These are phyloP conservation scores for Suillus subluteus DNA, from an alignment of 768 basidiomycete genomes.

Conservation along the genomic window DNA sequence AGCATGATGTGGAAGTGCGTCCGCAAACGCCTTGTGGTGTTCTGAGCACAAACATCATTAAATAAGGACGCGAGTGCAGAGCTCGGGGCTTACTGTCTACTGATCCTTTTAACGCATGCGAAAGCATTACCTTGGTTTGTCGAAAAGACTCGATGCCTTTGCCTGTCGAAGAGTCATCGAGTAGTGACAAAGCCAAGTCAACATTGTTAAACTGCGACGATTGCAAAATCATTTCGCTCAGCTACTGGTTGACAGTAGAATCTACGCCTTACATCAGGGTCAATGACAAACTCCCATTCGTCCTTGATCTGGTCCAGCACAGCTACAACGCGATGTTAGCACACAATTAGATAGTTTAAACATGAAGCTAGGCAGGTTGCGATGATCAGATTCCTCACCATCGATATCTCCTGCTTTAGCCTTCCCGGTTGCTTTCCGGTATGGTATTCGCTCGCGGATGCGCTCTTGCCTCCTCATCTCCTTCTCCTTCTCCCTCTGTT, in stretches of 20 bases:
- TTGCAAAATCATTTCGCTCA: slow-evolving; percentile 15
- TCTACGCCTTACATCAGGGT: slow-evolving; percentile 65
- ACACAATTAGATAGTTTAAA: neutral
- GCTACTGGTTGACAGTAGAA: slow-evolving; percentile 3
- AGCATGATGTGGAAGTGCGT: slow-evolving; percentile 91
- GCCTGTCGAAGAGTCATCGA: slow-evolving; percentile 74
- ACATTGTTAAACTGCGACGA: slow-evolving; percentile 84
- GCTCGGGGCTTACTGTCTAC: slow-evolving; percentile 70
- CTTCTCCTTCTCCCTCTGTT: slow-evolving; percentile 61
- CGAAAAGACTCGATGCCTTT: slow-evolving; percentile 81
- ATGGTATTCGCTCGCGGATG: slow-evolving; percentile 69
- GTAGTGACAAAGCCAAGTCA: slow-evolving; percentile 86
- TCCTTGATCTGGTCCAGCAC: slow-evolving; percentile 85
- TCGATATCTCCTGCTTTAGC: slow-evolving; percentile 83
- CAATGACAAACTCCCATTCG: slow-evolving; percentile 88
- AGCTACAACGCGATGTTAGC: slow-evolving; percentile 45
- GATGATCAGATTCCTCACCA: slow-evolving; percentile 48
- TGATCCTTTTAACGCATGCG: slow-evolving; percentile 81
- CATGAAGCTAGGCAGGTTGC: neutral
- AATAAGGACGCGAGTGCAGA: slow-evolving; percentile 8
- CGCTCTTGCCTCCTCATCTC: slow-evolving; percentile 70
- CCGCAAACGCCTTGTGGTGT: slow-evolving; percentile 93
- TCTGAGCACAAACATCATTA: slow-evolving; percentile 44
- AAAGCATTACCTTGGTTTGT: slow-evolving; percentile 74
- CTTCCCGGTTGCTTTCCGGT: slow-evolving; percentile 53